Evolutionary conservation across 148 eudicot genomes (phyloP).

Genomic region (Chenopodium berlandieri): DNA sequence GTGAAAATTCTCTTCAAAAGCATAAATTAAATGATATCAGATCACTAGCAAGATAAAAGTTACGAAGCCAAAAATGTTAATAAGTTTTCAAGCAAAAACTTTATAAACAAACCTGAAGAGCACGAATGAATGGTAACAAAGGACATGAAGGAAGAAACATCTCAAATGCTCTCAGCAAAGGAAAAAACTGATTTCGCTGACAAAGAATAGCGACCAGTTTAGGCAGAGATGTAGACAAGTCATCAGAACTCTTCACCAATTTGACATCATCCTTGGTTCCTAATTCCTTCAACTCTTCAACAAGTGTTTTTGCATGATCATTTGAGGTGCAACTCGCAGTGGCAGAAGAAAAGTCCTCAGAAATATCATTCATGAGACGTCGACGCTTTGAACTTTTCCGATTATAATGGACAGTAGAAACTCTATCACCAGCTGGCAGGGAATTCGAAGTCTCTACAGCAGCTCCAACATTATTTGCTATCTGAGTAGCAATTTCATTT

Average conservation of each 20-base stretch:
- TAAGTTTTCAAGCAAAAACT: not conserved
- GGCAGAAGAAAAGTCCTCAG: conserved; percentile 38
- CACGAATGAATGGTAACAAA: conserved; percentile 88
- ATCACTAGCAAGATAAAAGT: not conserved
- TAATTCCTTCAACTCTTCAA: conserved; percentile 43
- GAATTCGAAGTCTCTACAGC: conserved; percentile 84
- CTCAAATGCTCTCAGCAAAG: conserved; percentile 88
- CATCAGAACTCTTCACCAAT: conserved; percentile 48
- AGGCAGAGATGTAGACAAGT: conserved; percentile 63
- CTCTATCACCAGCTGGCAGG: conserved; percentile 47
- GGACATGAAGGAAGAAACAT: conserved; percentile 97
- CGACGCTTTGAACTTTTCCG: conserved; percentile 76
- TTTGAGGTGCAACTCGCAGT: conserved; percentile 34
- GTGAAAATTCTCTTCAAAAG: not conserved
- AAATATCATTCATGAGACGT: conserved; percentile 52
- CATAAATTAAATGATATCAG: not conserved
- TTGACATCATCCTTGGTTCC: conserved; percentile 34
- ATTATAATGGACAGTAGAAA: conserved; percentile 61
- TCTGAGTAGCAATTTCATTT: conserved; percentile 72
- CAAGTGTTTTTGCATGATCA: conserved; percentile 28
- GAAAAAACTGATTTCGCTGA: conserved; percentile 77
- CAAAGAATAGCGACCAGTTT: conserved; percentile 88
- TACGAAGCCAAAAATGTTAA: not conserved
- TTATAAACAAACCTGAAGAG: conserved; percentile 75
- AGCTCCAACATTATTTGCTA: conserved; percentile 75